Base-by-base conservation (phyloP, 176 grass and related monocot species). In the Paspalum notatum region DNA sequence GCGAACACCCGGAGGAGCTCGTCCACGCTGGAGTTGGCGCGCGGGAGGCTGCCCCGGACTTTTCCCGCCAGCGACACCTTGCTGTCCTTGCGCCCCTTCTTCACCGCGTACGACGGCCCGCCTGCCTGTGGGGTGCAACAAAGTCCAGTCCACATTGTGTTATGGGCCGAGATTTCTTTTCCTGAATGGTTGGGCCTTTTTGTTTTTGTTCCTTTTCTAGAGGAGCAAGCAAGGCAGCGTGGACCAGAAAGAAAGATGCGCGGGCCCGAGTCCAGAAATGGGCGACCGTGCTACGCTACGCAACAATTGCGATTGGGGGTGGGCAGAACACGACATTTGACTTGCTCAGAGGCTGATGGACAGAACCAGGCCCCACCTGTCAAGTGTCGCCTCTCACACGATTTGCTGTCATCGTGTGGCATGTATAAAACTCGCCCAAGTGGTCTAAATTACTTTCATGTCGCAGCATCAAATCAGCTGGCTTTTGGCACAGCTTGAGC, bases 61-160 rank as follows among this genome's bases (percentile, higher is more conserved):
- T 95, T 99, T 5, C 32, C 64, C 1, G 84, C 51, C 45, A 99
- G 73, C 0, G 97, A 99, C 17, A 90, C 97, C 76, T 89, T 95
- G 91, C 93, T 91, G 89, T 99, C 97, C 73, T 95, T 93, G 6
- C 97, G 53, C 0, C 97, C 97, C n/a, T 93, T 93, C 83, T 91
- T 99, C 46, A 96, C 93, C 0, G 24, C 27, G 71, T 91, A 99
- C 68, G 85, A 84, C 0, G 93, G 93, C 5, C 97, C 97, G n/a
- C 97, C 97, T 0, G 85, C 97, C 96, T 95, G n/a, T n/a, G n/a
- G n/a, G n/a, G n/a, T n/a, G n/a, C n/a, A n/a, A n/a, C n/a, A n/a
- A n/a, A n/a, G n/a, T n/a, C n/a, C n/a, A n/a, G n/a, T n/a, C n/a
- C n/a, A n/a, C n/a, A n/a, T n/a, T n/a, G n/a, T n/a, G n/a, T n/a